phyloP scores from a whole-genome alignment of 1,284 basidiomycete genomes.

The Trichosporon sp. region DNA sequence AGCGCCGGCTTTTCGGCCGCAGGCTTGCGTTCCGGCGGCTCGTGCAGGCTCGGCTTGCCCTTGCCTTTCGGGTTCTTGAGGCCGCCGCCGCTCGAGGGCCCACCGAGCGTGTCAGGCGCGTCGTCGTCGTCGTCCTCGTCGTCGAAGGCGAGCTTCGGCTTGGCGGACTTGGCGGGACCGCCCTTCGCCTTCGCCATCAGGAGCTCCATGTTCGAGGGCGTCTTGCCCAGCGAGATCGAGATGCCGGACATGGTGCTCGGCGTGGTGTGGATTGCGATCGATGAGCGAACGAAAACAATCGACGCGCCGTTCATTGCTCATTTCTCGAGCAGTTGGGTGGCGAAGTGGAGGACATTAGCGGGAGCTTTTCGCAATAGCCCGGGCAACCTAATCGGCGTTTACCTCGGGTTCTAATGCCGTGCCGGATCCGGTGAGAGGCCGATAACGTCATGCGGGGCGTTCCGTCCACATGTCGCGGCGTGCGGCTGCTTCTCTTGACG shows the following conservation, averaged over 20 bases:
- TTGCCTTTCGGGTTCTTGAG: constrained; percentile 20
- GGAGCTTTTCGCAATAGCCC: not conserved
- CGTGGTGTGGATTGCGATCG: not conserved
- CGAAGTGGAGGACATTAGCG: not conserved
- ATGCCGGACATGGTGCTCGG: not conserved
- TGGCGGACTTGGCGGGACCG: constrained; percentile 5
- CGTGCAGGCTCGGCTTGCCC: constrained; percentile 5
- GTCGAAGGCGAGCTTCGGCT: constrained; percentile 19
- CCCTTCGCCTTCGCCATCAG: constrained; percentile 39
- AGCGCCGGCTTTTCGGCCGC: constrained; percentile 4
- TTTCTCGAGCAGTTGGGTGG: not conserved
- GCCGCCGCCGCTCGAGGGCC: constrained; percentile 10
- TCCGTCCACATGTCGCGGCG: not conserved
- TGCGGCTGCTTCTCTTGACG: not conserved
- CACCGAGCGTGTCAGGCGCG: not conserved
- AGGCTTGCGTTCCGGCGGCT: not conserved
- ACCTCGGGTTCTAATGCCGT: not conserved
- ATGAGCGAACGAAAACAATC: not conserved
- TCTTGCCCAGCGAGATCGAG: not conserved
- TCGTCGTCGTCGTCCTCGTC: constrained; percentile 42
- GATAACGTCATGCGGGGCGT: not conserved
- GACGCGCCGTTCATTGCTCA: not conserved
- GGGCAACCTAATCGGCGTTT: not conserved
- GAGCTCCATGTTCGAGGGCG: constrained; percentile 36
- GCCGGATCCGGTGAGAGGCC: not conserved